These are phyloP conservation scores for Fusarium albidum DNA, from an alignment of 2,329 filamentous ascomycete species.

Conservation along the genomic window DNA sequence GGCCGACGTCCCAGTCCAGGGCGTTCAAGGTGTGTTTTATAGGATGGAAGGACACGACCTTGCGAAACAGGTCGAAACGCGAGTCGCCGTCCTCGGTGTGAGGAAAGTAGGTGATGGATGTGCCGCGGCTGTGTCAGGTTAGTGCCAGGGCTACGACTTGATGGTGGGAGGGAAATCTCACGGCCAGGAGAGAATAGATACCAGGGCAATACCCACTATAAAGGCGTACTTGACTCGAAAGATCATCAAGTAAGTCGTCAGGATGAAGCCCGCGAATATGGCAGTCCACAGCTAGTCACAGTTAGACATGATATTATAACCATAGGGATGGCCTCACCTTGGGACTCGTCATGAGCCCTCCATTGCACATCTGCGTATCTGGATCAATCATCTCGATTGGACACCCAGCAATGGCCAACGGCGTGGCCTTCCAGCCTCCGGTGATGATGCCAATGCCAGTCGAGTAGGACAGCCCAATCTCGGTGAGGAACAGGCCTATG, in stretches of 20 bases:
- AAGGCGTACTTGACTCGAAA: constrained; percentile 80
- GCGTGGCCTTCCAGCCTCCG: constrained; percentile 70
- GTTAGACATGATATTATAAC: constrained; percentile 21
- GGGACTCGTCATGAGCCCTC: constrained; percentile 78
- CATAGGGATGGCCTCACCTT: constrained; percentile 55
- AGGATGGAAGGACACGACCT: constrained; percentile 76
- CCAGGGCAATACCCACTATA: constrained; percentile 74
- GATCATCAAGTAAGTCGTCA: constrained; percentile 83
- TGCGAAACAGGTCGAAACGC: constrained; percentile 76
- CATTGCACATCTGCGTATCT: constrained; percentile 58
- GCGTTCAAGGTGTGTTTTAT: constrained; percentile 69
- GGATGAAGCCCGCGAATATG: constrained; percentile 79
- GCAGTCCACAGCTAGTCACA: constrained; percentile 82
- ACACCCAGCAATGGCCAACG: constrained; percentile 81
- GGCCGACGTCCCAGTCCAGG: constrained; percentile 70
- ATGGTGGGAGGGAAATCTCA: constrained; percentile 49
- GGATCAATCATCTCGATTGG: constrained; percentile 60
- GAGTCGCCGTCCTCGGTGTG: constrained; percentile 69
- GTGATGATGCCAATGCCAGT: constrained; percentile 86
- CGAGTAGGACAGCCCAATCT: constrained; percentile 76
- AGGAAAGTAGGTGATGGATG: constrained; percentile 77
- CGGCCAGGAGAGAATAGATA: constrained; percentile 80
- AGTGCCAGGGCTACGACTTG: neutral
- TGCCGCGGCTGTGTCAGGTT: constrained; percentile 60
- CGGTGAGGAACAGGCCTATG: constrained; percentile 70